These are phyloP conservation scores for Galerina marginata DNA, from an alignment of 768 basidiomycete genomes.

Conservation along the genomic window DNA sequence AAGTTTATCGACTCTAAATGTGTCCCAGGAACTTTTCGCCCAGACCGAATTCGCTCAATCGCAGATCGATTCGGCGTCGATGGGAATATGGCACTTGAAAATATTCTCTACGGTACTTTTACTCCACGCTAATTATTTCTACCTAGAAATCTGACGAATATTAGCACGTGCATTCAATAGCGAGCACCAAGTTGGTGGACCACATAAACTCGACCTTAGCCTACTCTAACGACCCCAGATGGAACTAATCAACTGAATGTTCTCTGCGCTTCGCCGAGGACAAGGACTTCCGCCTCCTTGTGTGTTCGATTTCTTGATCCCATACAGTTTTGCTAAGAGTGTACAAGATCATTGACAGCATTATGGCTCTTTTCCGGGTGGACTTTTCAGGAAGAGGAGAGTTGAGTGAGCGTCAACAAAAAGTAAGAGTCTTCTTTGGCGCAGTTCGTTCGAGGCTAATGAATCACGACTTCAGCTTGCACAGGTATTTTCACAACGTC, in stretches of 20 bases:
- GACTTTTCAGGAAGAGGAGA: slow-evolving; percentile 95
- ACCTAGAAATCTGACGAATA: not conserved
- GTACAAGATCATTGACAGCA: slow-evolving; percentile 87
- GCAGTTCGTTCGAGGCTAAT: not conserved
- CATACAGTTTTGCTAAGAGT: slow-evolving; percentile 14
- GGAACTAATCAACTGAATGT: slow-evolving; percentile 91
- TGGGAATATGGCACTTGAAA: slow-evolving; percentile 83
- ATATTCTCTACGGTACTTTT: slow-evolving; percentile 81
- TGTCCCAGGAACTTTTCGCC: slow-evolving; percentile 83
- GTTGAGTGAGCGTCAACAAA: slow-evolving; percentile 92
- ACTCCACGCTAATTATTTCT: not conserved
- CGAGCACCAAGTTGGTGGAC: slow-evolving; percentile 75
- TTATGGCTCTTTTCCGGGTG: slow-evolving; percentile 95
- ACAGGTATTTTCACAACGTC: slow-evolving; percentile 53
- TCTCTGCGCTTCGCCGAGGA: slow-evolving; percentile 89
- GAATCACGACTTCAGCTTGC: slow-evolving; percentile 60
- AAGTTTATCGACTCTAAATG: slow-evolving; percentile 23
- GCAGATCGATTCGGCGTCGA: slow-evolving; percentile 96
- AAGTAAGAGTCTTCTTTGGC: slow-evolving; percentile 45
- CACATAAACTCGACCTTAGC: not conserved
- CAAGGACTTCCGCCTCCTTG: slow-evolving; percentile 79
- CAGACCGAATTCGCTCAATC: slow-evolving; percentile 89
- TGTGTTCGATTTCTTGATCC: slow-evolving; percentile 29
- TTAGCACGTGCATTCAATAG: slow-evolving; percentile 89
- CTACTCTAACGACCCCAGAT: slow-evolving; percentile 50